phyloP scores from a whole-genome alignment of 2,329 filamentous ascomycete species.

The Phyllosticta ampelicida region DNA sequence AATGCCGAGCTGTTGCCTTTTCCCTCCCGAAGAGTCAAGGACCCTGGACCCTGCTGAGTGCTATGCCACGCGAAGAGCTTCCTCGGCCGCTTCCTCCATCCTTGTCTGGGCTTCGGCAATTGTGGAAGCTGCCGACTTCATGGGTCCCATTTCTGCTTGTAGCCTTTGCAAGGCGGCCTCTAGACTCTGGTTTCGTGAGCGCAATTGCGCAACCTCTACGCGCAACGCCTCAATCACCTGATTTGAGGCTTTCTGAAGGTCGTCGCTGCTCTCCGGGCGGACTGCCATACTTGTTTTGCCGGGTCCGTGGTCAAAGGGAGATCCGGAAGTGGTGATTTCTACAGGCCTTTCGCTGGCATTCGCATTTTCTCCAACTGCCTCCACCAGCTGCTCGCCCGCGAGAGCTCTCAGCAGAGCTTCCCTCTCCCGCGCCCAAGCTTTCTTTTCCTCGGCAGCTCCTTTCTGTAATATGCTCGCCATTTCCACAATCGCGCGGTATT shows the following conservation, averaged over 20 bases:
- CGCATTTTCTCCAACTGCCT: too few species aligned
- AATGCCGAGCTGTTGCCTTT: neutral
- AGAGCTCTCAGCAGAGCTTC: conserved; percentile 25
- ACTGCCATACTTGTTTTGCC: neutral
- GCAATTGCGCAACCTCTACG: conserved; percentile 20
- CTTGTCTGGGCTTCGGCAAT: conserved; percentile 20
- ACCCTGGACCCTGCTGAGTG: neutral
- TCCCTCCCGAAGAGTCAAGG: neutral
- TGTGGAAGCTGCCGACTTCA: conserved; percentile 19
- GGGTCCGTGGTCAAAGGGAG: neutral
- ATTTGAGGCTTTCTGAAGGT: conserved; percentile 2
- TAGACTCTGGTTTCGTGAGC: conserved; percentile 20
- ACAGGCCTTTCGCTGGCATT: neutral
- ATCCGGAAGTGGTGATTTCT: neutral
- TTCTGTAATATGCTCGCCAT: conserved; percentile 38
- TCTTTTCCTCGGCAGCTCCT: conserved; percentile 33
- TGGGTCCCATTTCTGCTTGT: conserved; percentile 19
- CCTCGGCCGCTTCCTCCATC: conserved; percentile 16
- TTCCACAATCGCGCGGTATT: conserved; percentile 42
- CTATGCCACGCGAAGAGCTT: conserved; percentile 9
- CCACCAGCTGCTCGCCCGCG: conserved; percentile 6
- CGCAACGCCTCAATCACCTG: conserved; percentile 23
- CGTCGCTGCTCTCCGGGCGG: neutral
- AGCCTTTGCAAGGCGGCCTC: conserved; percentile 20
- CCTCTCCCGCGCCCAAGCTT: conserved; percentile 32